Base-by-base conservation (phyloP, 257 asterid genomes). In the Solanum gandarillasii region DNA sequence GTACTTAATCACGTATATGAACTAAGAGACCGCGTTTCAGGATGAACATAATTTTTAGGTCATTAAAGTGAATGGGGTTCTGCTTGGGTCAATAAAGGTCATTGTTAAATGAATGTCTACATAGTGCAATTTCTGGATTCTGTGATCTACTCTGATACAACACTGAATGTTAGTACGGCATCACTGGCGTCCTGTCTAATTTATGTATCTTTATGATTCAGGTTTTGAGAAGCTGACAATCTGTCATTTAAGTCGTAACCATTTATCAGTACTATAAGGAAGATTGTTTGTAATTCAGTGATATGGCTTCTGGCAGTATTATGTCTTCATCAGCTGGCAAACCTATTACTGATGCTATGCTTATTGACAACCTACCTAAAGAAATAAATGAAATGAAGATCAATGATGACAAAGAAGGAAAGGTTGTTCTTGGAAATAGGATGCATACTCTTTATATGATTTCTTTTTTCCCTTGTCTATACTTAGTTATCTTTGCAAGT, bases 331-430 rank as follows among this genome's bases (percentile, higher is more conserved):
- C 89, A 38, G 87, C 82, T 90, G 98, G 90, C 52, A 92, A 91
- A 88, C 91, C 92, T 70, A 91, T 89, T 84, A 85, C 89, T 71
- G 95, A 94, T 52, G 92, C 89, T 1, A 21, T 55, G 95, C 94
- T 93, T 12, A 93, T 93, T 36, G 95, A 94, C 87, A 93, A 92
- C 73, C 94, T 94, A 58, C 96, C 95, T 9, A 93, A 91, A 85
- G 95, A 92, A 90, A 93, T 94, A 89, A 93, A 92, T 89, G 96
- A 91, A 85, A 93, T 94, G 96, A 94, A 90, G 88, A 94, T 94
- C 93, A 91, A 93, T 89, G 96, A 95, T 89, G 98, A 93, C 41
- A 94, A 94, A 87, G 94, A 89, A 87, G 96, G 93, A 86, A 95
- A 94, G 96, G 98, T 93, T 16, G 6, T 12, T 58, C 67, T 65